Percentiles rank a stretch among this genome's conserved stretches.
phyloP scores from a whole-genome alignment of 805 yeast species.

The Barnettozyma populi region DNA sequence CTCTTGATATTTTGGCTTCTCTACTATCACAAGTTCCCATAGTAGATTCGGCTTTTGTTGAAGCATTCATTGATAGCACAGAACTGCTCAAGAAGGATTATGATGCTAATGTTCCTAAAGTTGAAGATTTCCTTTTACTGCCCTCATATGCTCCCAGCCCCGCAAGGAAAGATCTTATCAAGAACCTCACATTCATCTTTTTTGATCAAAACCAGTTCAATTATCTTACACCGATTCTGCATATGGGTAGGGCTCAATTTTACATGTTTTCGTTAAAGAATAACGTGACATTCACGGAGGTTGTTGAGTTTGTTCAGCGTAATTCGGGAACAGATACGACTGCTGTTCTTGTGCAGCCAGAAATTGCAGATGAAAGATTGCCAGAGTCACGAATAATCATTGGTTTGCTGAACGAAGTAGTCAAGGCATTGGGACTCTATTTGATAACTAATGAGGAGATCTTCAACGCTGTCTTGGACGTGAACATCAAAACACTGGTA shows the following conservation, averaged over 20 bases:
- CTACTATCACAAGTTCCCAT: slow-evolving; percentile 28
- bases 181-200: slow-evolving; percentile 23
- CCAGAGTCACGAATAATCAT: neutral
- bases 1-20: slow-evolving; percentile 30
- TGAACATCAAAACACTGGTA: slow-evolving; percentile 11
- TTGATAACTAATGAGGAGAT: slow-evolving; percentile 26
- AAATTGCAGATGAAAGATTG: slow-evolving; percentile 1
- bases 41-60: slow-evolving; percentile 20
- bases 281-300: neutral
- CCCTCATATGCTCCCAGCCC: slow-evolving; percentile 21
- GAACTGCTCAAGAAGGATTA: slow-evolving; percentile 16
- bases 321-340: neutral
- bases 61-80: slow-evolving; percentile 15
- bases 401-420: slow-evolving; percentile 14
- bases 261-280: neutral
- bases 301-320: neutral
- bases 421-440: slow-evolving; percentile 16
- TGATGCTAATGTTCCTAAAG: slow-evolving; percentile 23
- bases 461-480: slow-evolving; percentile 20
- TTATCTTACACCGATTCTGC: slow-evolving; percentile 20
- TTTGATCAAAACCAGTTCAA: slow-evolving; percentile 20
- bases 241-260: slow-evolving; percentile 1
- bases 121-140: slow-evolving; percentile 20
- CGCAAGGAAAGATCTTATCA: slow-evolving; percentile 21
- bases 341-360: slow-evolving; percentile 17